phyloP scores from a whole-genome alignment of 2,329 filamentous ascomycete species.

The Fusarium sp. region DNA sequence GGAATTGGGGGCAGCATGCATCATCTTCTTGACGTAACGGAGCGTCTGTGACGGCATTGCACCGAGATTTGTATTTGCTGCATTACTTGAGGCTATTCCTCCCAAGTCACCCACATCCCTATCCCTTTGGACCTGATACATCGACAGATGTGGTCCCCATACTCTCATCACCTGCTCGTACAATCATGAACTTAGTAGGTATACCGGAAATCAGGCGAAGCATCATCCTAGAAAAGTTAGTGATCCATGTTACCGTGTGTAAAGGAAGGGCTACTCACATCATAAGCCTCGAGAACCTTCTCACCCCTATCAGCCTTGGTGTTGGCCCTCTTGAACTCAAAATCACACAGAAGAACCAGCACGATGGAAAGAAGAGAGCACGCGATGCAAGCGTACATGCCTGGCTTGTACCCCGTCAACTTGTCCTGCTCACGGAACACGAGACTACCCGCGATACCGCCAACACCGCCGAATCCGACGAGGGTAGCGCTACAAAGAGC shows the following conservation, averaged over 20 bases:
- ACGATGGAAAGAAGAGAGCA: conserved; percentile 60
- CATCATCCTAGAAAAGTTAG: conserved; percentile 42
- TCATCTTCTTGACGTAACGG: conserved; percentile 14
- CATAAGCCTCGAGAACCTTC: conserved; percentile 62
- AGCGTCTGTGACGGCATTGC: conserved; percentile 15
- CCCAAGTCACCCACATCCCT: not conserved
- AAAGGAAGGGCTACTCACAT: conserved; percentile 55
- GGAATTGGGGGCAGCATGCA: conserved; percentile 11
- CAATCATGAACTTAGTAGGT: conserved; percentile 45
- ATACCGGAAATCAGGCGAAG: conserved; percentile 50
- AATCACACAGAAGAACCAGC: conserved; percentile 56
- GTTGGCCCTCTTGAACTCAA: conserved; percentile 60
- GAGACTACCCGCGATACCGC: conserved; percentile 80
- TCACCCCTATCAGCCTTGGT: conserved; percentile 65
- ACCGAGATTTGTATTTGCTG: conserved; percentile 14
- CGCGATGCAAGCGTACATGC: conserved; percentile 67
- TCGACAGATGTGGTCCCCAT: not conserved
- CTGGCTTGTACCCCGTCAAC: conserved; percentile 64
- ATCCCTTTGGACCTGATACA: conserved; percentile 4
- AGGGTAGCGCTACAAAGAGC: conserved; percentile 82
- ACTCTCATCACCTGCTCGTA: not conserved
- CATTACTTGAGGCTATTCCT: not conserved
- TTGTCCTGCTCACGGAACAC: conserved; percentile 74
- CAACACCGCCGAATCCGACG: conserved; percentile 81
- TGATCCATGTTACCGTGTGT: conserved; percentile 8